Evolutionary conservation across 306 rosid species (phyloP).

Genomic region (Quercus suber): DNA sequence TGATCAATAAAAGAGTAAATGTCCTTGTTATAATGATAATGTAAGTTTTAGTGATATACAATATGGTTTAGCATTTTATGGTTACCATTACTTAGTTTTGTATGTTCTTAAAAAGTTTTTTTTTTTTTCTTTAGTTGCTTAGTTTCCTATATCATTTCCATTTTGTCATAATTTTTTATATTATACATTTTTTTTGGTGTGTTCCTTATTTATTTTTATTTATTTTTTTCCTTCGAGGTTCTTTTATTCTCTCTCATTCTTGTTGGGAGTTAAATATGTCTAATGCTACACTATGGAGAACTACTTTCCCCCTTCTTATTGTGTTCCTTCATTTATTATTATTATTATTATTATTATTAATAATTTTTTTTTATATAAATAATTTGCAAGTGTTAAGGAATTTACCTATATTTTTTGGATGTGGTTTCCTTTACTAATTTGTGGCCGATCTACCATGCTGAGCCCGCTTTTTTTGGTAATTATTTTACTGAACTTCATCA

Average conservation of each 20-base stretch:
- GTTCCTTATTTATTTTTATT: background rate
- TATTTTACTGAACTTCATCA: background rate
- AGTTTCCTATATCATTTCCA: background rate
- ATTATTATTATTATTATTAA: background rate
- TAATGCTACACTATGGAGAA: background rate
- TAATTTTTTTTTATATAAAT: background rate
- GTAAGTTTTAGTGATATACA: background rate
- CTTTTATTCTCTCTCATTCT: background rate
- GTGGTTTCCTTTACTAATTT: background rate
- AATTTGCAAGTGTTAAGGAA: background rate
- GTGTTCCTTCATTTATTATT: background rate
- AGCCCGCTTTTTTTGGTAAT: background rate
- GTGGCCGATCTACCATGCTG: background rate
- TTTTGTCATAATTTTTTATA: background rate
- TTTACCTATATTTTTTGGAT: background rate
- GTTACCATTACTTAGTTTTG: background rate
- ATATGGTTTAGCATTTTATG: background rate
- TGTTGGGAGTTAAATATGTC: background rate
- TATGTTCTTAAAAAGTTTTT: background rate
- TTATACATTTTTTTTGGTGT: background rate
- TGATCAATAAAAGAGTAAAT: background rate
- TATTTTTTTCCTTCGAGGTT: too few relatives aligned
- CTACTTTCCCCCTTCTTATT: background rate
- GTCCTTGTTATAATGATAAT: background rate
- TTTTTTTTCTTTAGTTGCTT: background rate